Evolutionary conservation across 768 basidiomycete genomes (phyloP).

Genomic region (Leucocoprinus leucothites): DNA sequence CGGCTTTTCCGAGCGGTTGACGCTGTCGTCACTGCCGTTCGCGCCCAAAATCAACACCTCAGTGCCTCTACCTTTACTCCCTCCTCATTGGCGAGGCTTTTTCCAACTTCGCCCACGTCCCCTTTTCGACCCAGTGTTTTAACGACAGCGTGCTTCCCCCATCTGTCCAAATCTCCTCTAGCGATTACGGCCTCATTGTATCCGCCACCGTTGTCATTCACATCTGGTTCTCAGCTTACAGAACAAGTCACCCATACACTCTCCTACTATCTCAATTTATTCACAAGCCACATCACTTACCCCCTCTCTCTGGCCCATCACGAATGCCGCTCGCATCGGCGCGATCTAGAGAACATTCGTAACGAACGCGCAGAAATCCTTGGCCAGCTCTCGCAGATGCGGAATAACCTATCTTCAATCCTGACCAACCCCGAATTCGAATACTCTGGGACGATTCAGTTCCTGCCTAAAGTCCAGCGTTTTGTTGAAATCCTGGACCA

Average conservation of each 20-base stretch:
- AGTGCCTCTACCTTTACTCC: constrained; percentile 44
- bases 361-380: constrained; percentile 67
- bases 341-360: constrained; percentile 57
- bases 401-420: constrained; percentile 39
- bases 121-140: constrained; percentile 49
- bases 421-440: constrained; percentile 16
- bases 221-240: neutral
- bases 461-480: constrained; percentile 1
- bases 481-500: constrained; percentile 11
- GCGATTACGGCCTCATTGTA: constrained; percentile 20
- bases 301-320: constrained; percentile 64
- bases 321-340: constrained; percentile 63
- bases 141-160: constrained; percentile 63
- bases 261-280: constrained; percentile 17
- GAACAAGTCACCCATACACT: neutral
- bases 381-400: constrained; percentile 56
- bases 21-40: constrained; percentile 40
- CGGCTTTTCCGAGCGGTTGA: constrained; percentile 34
- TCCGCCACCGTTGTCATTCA: constrained; percentile 14
- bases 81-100: constrained; percentile 43
- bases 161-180: constrained; percentile 32
- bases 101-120: constrained; percentile 38
- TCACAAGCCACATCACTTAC: constrained; percentile 31
- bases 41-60: constrained; percentile 41
- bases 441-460: constrained; percentile 15